These are phyloP conservation scores for Rugonectria rugulosa DNA, from an alignment of 2,329 filamentous ascomycete genomes.

Conservation along the genomic window DNA sequence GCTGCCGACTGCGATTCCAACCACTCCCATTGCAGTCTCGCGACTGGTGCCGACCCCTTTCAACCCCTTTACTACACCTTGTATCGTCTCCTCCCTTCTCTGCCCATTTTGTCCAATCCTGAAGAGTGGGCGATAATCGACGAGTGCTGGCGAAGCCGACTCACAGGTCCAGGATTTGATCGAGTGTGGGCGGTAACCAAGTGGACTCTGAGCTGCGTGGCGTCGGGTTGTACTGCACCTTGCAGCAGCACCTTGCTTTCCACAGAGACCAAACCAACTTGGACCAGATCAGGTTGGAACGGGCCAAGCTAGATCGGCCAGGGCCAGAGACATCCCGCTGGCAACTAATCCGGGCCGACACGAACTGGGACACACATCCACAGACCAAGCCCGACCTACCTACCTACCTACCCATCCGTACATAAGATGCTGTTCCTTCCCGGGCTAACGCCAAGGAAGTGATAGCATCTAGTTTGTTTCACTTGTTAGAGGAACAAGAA, in stretches of 20 bases:
- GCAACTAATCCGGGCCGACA: constrained; percentile 6
- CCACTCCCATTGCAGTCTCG: too few species aligned
- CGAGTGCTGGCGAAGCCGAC: background rate
- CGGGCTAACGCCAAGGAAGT: constrained; percentile 1
- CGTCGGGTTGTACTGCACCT: background rate
- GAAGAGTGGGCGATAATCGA: background rate
- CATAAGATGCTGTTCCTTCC: constrained; percentile 10
- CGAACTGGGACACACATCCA: background rate
- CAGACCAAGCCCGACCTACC: constrained; percentile 1
- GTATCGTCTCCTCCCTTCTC: background rate
- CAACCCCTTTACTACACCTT: too few species aligned
- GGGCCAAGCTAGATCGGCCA: constrained; percentile 5
- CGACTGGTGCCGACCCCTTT: too few species aligned
- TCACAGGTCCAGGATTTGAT: background rate
- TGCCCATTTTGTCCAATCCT: background rate
- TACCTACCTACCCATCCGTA: too few species aligned
- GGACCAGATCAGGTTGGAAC: background rate
- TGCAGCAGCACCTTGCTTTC: background rate
- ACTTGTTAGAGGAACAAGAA: constrained; percentile 1
- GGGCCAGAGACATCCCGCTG: background rate
- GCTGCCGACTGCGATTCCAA: too few species aligned
- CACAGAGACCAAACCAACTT: constrained; percentile 1
- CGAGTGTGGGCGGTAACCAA: background rate
- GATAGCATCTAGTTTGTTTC: constrained; percentile 5
- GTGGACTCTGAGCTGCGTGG: background rate